Evolutionary conservation across 768 basidiomycete genomes (phyloP), one percentile per base, ranked within the genome.

Genomic region (Lentinula sp.): DNA sequence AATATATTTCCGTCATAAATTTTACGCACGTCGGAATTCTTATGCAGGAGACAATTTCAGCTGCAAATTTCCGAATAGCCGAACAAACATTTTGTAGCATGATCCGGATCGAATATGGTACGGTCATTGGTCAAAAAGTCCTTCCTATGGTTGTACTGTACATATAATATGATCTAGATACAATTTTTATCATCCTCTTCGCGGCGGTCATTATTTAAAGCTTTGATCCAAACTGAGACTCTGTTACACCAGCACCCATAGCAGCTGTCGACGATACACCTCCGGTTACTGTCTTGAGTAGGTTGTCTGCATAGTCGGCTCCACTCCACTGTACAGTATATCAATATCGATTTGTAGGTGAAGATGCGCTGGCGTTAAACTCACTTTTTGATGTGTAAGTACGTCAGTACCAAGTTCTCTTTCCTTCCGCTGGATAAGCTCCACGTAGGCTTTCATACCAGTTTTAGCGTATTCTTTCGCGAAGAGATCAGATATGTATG

Each of bases 391-490:
- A 72, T 99, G 97, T 6, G 95, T 98, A 66, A 98, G 85, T 28
- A 98, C 96, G 69, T 99, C 97, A 63, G 91, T 94, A 53, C 89
- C 94, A 57, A 97, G 82, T 66, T 98, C 95, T 54, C 94, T 84
- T 71, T 99, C 97, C 72, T 85, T 89, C 33, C 91, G 80, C 73
- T 99, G 97, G 58, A 99, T 80, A 61, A 98, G 78, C 76, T 95
- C 93, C 64, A 98, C 95, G 70, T 98, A 99, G 1, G 97, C 97
- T 74, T 98, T 95, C 97, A 99, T 99, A 45, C 96, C 97, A 64
- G 96, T 95, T 74, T 87, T 88, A 41, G 93, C 89, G 71, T 86
- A 98, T 57, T 89, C 82, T 66, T 84, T 74, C 3, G 97, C 96
- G 73, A 99, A 98, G 23, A 90, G 75, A 71, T 98, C 95, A 66